Base-by-base conservation (phyloP, 1,284 basidiomycete genomes). In the Papiliotrema flavescens region DNA sequence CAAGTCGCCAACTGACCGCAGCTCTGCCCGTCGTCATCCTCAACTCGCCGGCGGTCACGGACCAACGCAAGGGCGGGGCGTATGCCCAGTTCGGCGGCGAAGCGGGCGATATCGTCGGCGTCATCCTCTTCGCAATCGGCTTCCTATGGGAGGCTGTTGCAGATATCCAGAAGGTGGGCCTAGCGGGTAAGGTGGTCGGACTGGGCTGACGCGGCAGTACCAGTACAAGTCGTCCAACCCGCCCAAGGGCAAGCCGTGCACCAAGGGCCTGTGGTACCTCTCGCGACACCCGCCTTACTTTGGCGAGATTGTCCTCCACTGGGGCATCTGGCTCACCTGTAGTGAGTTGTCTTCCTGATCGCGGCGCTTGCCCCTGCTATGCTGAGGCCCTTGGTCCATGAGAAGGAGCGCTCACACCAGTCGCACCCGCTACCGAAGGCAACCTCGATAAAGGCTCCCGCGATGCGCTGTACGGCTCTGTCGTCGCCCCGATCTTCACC, bases 251-350 rank as follows among this genome's bases (percentile, higher is more conserved):
- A 74, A 74, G 50, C 82, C 83, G 11, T 86, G 82, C 79, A 85
- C 84, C 22, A 80, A 83, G 19, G 70, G 70, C 5, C 48, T 75
- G 11, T 75, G 73, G 73, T 62, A 66, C 19, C 71, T 62, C 56
- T 66, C 61, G 19, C 67, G 53, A 22, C 84, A 88, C 60, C 87
- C 87, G 26, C 84, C 86, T 8, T 89, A 88, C 69, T 87, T 88
- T 66, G 86, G 86, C 67, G 86, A 88, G 67, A 87, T 87, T 56
- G 67, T 85, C 43, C 83, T 85, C 59, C 86, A 85, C 82, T 87
- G 85, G 85, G 85, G 85, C 2, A 81, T 87, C 22, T 88, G 84
- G 83, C 79, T 82, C 20, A 71, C 87, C 2, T 82, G 81, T 53
- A 73, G 69, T 71, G 53, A 56, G 65, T 62, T 13, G 3, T 14